phyloP scores from a whole-genome alignment of 2,329 filamentous ascomycete genomes.

The Alternaria sp. region DNA sequence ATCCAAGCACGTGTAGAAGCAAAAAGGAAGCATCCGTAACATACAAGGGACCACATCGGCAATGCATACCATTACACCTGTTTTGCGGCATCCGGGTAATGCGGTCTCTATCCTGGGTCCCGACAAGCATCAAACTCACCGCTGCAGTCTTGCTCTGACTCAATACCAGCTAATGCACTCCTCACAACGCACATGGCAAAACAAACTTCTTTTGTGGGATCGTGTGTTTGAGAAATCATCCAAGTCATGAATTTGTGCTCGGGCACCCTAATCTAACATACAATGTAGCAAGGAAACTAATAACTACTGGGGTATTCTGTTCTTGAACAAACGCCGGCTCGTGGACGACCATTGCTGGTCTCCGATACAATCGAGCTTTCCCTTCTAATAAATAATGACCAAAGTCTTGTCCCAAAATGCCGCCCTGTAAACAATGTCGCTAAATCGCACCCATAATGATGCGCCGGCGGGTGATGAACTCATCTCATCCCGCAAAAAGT shows the following conservation, averaged over 20 bases:
- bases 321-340: constrained; percentile 39
- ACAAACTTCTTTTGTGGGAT: neutral
- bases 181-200: constrained; percentile 9
- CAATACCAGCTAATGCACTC: constrained; percentile 7
- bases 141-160: constrained; percentile 1
- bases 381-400: constrained; percentile 29
- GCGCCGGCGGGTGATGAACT: constrained; percentile 21
- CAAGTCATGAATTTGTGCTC: constrained; percentile 14
- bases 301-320: constrained; percentile 37
- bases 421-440: constrained; percentile 21
- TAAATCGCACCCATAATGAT: constrained; percentile 19
- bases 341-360: constrained; percentile 29
- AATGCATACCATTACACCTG: constrained; percentile 4
- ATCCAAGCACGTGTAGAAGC: constrained; percentile 15
- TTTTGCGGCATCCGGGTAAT: constrained; percentile 1
- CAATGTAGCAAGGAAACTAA: constrained; percentile 16
- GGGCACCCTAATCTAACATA: constrained; percentile 22
- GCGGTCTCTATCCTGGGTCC: neutral
- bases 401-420: constrained; percentile 20
- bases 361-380: constrained; percentile 24
- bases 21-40: constrained; percentile 21
- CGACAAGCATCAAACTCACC: constrained; percentile 9
- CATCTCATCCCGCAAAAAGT: constrained; percentile 10
- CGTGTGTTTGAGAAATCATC: constrained; percentile 7
- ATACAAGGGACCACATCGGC: constrained; percentile 1